A percentile compares a stretch with the other conserved stretches of the same genome.
These are phyloP conservation scores for Lathyrus tuberosus DNA, from an alignment of 306 rosid species.

Conservation along the genomic window DNA sequence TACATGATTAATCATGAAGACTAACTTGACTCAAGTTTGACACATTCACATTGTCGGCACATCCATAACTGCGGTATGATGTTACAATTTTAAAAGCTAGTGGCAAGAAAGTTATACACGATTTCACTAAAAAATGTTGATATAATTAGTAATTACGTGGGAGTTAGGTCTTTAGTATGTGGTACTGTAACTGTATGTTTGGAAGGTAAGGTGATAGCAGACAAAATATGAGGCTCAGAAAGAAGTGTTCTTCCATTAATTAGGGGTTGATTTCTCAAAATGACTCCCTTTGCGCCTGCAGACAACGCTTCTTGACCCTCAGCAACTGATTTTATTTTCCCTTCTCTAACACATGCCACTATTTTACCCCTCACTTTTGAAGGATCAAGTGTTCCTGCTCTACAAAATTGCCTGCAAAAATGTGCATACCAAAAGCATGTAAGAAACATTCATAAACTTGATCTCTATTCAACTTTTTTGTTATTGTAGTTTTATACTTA, in stretches of 20 bases:
- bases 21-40: too few relatives aligned
- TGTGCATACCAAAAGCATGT: too few relatives aligned
- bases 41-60: too few relatives aligned
- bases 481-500: slow-evolving; percentile 36
- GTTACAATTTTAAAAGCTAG: neutral
- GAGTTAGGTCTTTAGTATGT: neutral
- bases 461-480: too few relatives aligned
- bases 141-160: slow-evolving; percentile 25
- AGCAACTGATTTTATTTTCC: slow-evolving; percentile 45
- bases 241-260: slow-evolving; percentile 43
- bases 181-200: rapidly evolving
- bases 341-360: slow-evolving; percentile 50
- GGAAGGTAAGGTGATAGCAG: slow-evolving; percentile 7
- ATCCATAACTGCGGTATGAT: neutral
- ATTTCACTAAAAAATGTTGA: too few relatives aligned
- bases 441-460: neutral
- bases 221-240: slow-evolving; percentile 59
- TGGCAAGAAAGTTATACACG: neutral
- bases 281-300: slow-evolving; percentile 67
- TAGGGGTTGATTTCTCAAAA: slow-evolving; percentile 42
- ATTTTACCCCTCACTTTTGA: slow-evolving; percentile 61
- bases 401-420: slow-evolving; percentile 42
- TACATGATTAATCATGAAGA: too few relatives aligned
- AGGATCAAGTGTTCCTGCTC: slow-evolving; percentile 51
- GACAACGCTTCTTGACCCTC: slow-evolving; percentile 47